These are phyloP conservation scores for Periconia macrospinosa DNA, from an alignment of 2,329 filamentous ascomycete genomes.

Conservation along the genomic window DNA sequence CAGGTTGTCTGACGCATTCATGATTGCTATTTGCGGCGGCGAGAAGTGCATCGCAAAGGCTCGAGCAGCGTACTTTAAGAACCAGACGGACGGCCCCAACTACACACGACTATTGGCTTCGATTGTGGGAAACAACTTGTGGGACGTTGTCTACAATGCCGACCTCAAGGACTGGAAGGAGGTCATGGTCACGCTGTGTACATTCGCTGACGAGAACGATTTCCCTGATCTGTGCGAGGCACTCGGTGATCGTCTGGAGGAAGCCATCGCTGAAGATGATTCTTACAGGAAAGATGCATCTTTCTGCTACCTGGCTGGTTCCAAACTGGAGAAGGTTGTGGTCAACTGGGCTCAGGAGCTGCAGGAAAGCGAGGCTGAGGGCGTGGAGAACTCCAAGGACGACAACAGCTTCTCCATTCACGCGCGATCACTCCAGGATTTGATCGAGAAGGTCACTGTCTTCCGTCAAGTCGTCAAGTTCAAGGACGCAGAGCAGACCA, in stretches of 20 bases:
- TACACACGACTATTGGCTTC: slow-evolving; percentile 89
- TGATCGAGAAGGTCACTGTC: slow-evolving; percentile 97
- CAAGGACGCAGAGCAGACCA: slow-evolving; percentile 72
- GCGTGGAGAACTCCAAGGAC: slow-evolving; percentile 67
- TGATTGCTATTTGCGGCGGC: slow-evolving; percentile 95
- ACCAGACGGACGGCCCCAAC: slow-evolving; percentile 80
- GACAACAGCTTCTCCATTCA: slow-evolving; percentile 92
- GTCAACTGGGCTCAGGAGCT: slow-evolving; percentile 91
- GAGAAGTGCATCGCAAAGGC: slow-evolving; percentile 93
- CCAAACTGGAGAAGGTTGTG: slow-evolving; percentile 96
- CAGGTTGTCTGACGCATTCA: slow-evolving; percentile 91
- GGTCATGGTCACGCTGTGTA: slow-evolving; percentile 93
- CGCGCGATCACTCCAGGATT: slow-evolving; percentile 81
- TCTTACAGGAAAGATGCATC: slow-evolving; percentile 79
- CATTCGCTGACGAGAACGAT: slow-evolving; percentile 86
- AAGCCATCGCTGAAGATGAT: slow-evolving; percentile 59
- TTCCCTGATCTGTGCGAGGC: slow-evolving; percentile 95
- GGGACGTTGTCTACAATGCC: slow-evolving; percentile 97
- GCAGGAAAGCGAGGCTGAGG: slow-evolving; percentile 77
- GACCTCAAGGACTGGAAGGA: slow-evolving; percentile 95
- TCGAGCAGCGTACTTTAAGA: slow-evolving; percentile 85
- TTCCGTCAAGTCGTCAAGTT: slow-evolving; percentile 96
- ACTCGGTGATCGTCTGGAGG: slow-evolving; percentile 85
- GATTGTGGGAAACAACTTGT: slow-evolving; percentile 93
- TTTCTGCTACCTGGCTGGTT: slow-evolving; percentile 94